Evolutionary conservation across 805 yeast species (phyloP), one percentile per base, ranked within the genome.

Genomic region (Saccharomycopsis sp.): DNA sequence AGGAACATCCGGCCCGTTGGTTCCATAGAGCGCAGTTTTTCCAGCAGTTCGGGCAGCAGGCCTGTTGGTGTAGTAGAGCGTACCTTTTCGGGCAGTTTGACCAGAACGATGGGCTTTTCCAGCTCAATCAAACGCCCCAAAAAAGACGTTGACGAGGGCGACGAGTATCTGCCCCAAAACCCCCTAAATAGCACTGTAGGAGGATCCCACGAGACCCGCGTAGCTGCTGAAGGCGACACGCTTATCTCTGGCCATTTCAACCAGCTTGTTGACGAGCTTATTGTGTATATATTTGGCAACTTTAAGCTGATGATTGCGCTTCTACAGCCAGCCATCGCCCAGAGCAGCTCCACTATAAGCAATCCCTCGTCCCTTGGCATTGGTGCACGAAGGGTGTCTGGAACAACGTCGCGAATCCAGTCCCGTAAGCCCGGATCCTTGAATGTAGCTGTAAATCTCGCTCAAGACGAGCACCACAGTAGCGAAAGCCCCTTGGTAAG

Each of bases 231-330:
- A n/a, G 29, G 29, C 44, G 52, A 50, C 14, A 44, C 48, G 7
- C 52, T 18, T 4, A 16, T n/a, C 34, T 46, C 47, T 52, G 15
- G 48, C 34, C 16, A 21, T 15, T 55, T 58, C 34, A 46, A 51
- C 23, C 53, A 57, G 5, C 53, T 44, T 12, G 24, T 59, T 57
- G 58, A 59, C 24, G 46, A 37, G 44, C 23, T 59, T 24, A 51
- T 59, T 15, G 18, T n/a, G 23, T 24, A 53, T 5, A 47, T 59
- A 5, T 59, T 59, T 44, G 62, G 53, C n/a, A 58, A 59, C 20
- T 58, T 55, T 40, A 16, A 53, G 20, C 21, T 24, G 29, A 8
- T 57, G 2, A 50, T 50, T 12, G 23, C 29, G 12, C 37, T 23
- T 20, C 16, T 44, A 12, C 48, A 44, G 16, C 48, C 48, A 37